Base-by-base conservation (phyloP, 805 yeast species). In the Candida railenensis region DNA sequence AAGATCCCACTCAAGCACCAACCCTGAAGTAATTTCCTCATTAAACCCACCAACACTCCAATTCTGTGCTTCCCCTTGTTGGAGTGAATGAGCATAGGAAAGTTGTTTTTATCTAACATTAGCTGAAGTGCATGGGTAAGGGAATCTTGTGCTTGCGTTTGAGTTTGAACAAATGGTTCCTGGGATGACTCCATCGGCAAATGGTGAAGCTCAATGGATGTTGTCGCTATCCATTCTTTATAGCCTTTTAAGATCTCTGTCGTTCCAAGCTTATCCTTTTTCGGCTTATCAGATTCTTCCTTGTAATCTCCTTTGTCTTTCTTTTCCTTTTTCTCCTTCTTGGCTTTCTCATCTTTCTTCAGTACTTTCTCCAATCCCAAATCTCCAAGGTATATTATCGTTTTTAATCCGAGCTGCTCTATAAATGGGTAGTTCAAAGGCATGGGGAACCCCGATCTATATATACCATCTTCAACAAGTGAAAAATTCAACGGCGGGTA, bases 41-140 rank as follows among this genome's bases (percentile, higher is more conserved):
- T 83, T 25, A 89, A 75, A 0, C 97, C 99, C n/a, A 91, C 95
- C 37, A 91, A 72, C 1, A 94, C 91, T 0, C 98, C 98, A 2
- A 89, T 91, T 37, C 99, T 68, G 62, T 92, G 99, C 63, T 94
- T 94, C n/a, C 99, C 99, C 69, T 92, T 92, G 65, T 94, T 89
- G 3, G 97, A 89, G 63, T 94, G 98, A 11, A 92, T 79, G 47
- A 92, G 71, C 11, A 92, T 81, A 1, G 99, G 99, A 61, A 86
- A 89, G 61, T 90, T 90, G 12, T 82, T 80, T 40, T 73, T 73
- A 55, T 85, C 78, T 28, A 83, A 61, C 42, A 87, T 71, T 33
- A 85, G 56, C 46, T 77, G 71, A 37, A 87, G 67, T 1, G 88
- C 83, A 19, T 66, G 60, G 37, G 80, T 71, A 47, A 90, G 75